Base-by-base conservation (phyloP, 78 protist species). In the Dictyostelium purpureum region DNA sequence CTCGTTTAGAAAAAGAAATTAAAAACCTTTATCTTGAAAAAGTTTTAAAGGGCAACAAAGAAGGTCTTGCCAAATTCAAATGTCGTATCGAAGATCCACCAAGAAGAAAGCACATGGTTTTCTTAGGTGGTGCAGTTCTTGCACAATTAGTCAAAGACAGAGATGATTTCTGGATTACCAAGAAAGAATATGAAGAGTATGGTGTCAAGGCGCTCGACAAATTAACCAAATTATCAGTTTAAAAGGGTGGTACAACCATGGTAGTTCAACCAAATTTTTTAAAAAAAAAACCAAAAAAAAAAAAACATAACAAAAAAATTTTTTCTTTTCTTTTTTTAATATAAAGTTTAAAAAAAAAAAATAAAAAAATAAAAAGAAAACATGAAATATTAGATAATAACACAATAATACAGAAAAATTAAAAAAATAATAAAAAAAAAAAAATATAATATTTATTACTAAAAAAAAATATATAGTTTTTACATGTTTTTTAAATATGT, bases 71-170 rank as follows among this genome's bases (percentile, higher is more conserved):
- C 69, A 95, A 78, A 61, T 96, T 99, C 95, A 97, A 97, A 94
- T 43, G 97, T 56, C 61, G 97, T 54, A 97, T 99, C 38, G 99
- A 98, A 76, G 99, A 98, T 75, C 99, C 99, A 21, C 99, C 99
- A 14, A 93, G 99, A 56, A 95, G 99, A 51, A 99, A 98, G 97
- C 97, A 99, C 96, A 97, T 98, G 99, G 99, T 99, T 12, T 99
- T 97, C 97, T 28, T 97, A 3, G 99, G 99, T 49, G 99, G 99
- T 31, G 96, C 99, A 0, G 99, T 98, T n/a, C 91, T 98, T 18
- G 99, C 99, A 0, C 98, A 98, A n/a, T 94, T 99, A 75, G 97
- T 97, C 94, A 96, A 97, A 89, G 97, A 96, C 78, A 52, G 81
- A 59, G 82, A 14, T 26, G 95, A 81, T 35, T 81, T 90, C 88